A percentile compares a stretch with the other conserved stretches of the same genome.
Conservation (phyloP, 129 eudicot species). For the Calendula officinalis region DNA sequence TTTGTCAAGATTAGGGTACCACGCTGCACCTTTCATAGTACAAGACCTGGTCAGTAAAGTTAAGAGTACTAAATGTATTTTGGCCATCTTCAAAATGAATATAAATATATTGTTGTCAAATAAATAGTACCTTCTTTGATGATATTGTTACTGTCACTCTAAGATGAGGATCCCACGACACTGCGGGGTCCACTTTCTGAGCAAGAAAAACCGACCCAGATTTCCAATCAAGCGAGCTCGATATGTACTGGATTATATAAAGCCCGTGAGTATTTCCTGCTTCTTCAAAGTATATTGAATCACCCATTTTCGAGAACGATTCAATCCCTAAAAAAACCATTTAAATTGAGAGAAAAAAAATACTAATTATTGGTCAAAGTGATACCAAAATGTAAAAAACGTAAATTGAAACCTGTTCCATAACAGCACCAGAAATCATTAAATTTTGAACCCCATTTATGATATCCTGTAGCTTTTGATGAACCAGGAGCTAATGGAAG, state of each 20-base stretch:
- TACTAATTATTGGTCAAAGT: background rate
- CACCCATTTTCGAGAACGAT: constrained; percentile 92
- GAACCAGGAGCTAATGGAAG: constrained; percentile 73
- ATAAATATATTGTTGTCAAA: background rate
- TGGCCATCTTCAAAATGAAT: too few species aligned
- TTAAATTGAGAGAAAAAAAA: constrained; percentile 2
- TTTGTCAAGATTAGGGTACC: too few species aligned
- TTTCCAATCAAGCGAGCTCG: constrained; percentile 80
- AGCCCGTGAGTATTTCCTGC: constrained; percentile 44
- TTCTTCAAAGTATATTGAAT: constrained; percentile 93
- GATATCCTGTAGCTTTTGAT: constrained; percentile 65
- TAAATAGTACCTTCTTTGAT: constrained; percentile 45
- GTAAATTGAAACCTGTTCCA: constrained; percentile 66
- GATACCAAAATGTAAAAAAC: constrained; percentile 6
- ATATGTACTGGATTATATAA: constrained; percentile 72
- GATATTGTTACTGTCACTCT: constrained; percentile 46
- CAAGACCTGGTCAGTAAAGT: too few species aligned
- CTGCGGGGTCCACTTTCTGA: constrained; percentile 61
- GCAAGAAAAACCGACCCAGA: constrained; percentile 47
- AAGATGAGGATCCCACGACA: constrained; percentile 69
- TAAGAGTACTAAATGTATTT: too few species aligned
- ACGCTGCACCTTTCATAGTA: too few species aligned
- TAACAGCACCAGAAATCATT: constrained; percentile 92
- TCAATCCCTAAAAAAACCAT: constrained; percentile 62
- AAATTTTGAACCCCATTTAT: constrained; percentile 75